phyloP scores from a whole-genome alignment of 768 basidiomycete species.

The Leccinum sublutescens region DNA sequence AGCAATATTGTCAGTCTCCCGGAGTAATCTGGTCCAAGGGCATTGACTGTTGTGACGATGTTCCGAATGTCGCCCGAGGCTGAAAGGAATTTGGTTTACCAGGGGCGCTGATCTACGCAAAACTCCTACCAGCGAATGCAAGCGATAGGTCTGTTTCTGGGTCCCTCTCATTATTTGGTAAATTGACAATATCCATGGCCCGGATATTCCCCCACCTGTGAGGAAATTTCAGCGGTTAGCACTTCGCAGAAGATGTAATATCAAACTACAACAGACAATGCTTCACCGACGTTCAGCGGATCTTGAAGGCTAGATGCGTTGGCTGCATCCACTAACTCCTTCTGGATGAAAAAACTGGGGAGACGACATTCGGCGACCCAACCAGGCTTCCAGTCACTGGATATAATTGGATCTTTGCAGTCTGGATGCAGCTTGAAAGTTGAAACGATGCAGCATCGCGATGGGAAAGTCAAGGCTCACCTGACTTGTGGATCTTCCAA shows the following conservation, averaged over 20 bases:
- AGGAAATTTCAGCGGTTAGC: not conserved
- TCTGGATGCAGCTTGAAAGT: constrained; percentile 9
- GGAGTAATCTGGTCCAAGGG: constrained; percentile 39
- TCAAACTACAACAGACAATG: constrained; percentile 16
- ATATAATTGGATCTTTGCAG: constrained; percentile 24
- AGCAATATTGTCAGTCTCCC: constrained; percentile 40
- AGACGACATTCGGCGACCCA: constrained; percentile 22
- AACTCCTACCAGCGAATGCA: constrained; percentile 23
- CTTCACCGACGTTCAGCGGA: constrained; percentile 27
- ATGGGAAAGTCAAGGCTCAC: constrained; percentile 17
- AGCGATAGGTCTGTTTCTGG: constrained; percentile 22
- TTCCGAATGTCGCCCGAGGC: constrained; percentile 52
- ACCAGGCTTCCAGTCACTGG: constrained; percentile 17
- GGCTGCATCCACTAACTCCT: constrained; percentile 3
- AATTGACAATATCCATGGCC: constrained; percentile 34
- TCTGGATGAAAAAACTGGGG: constrained; percentile 17
- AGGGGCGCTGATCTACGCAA: not conserved
- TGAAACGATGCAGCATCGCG: not conserved
- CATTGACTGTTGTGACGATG: constrained; percentile 43
- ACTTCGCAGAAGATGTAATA: not conserved
- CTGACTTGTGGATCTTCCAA: constrained; percentile 39
- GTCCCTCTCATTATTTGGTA: constrained; percentile 22
- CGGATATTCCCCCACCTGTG: constrained; percentile 36
- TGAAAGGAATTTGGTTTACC: constrained; percentile 14
- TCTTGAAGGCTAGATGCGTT: constrained; percentile 13